These are phyloP conservation scores for Claviceps citrina DNA, from an alignment of 2,329 filamentous ascomycete genomes.

Conservation along the genomic window DNA sequence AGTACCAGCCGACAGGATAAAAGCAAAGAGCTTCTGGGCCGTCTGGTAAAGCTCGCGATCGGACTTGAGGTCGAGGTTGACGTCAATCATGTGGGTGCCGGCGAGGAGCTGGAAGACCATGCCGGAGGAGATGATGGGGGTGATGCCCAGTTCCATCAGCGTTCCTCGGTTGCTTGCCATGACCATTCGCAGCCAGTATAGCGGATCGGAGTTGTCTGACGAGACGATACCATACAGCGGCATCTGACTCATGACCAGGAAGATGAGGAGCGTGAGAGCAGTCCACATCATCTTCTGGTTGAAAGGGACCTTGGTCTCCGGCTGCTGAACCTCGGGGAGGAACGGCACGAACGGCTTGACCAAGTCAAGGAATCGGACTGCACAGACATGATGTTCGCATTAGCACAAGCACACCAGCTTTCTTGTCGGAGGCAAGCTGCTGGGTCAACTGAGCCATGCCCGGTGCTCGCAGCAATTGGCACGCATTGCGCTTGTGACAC, in stretches of 20 bases:
- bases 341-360: conserved; percentile 99
- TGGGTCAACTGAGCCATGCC: too few relatives aligned
- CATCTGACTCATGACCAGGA: conserved; percentile 99
- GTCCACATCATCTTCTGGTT: conserved; percentile 98
- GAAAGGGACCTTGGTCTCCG: conserved; percentile 97
- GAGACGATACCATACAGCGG: conserved; percentile 98
- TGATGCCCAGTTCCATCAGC: conserved; percentile 91
- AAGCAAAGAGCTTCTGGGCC: conserved; percentile 95
- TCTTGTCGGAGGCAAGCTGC: conserved; percentile 8
- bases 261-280: conserved; percentile 86
- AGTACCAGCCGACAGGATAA: conserved; percentile 93
- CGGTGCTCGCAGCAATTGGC: too few relatives aligned
- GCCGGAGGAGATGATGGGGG: conserved; percentile 96
- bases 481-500: background rate
- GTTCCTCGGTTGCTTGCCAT: conserved; percentile 97
- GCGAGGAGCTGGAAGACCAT: conserved; percentile 99
- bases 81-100: conserved; percentile 98
- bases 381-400: conserved; percentile 11
- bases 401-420: conserved; percentile 13
- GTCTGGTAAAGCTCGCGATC: conserved; percentile 99
- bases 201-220: conserved; percentile 91
- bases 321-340: conserved; percentile 96
- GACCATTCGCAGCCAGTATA: conserved; percentile 99
- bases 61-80: conserved; percentile 99
- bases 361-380: conserved; percentile 97